Percentiles rank a stretch among this genome's conserved stretches.
Evolutionary conservation across 164 flowering plant genomes (phyloP).

Genomic region (Litsea cubeba): DNA sequence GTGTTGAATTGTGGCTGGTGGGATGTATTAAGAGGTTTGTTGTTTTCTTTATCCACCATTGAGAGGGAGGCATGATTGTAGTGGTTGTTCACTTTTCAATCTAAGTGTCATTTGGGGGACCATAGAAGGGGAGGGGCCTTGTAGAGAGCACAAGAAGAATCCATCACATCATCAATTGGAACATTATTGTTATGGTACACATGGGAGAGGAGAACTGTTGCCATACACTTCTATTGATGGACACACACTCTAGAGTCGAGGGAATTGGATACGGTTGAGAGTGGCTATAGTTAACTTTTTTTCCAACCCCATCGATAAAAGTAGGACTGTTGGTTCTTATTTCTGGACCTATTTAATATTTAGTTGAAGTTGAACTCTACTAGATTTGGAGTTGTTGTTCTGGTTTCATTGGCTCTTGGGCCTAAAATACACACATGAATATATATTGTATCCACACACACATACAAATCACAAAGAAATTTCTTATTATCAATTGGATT

Average conservation of each 20-base stretch:
- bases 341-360: too few relatives aligned
- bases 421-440: too few relatives aligned
- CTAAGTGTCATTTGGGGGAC: constrained; percentile 7
- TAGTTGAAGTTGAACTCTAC: too few relatives aligned
- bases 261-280: neutral
- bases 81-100: constrained; percentile 12
- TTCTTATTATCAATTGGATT: too few relatives aligned
- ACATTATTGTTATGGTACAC: neutral
- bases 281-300: neutral
- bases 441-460: too few relatives aligned
- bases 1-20: neutral
- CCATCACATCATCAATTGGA: constrained; percentile 2
- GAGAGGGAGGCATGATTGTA: constrained; percentile 3
- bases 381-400: too few relatives aligned
- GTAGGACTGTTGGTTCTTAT: too few relatives aligned
- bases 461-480: too few relatives aligned
- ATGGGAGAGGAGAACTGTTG: neutral
- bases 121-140: constrained; percentile 1
- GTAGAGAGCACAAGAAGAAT: constrained; percentile 1
- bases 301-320: too few relatives aligned
- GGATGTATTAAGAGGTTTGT: neutral
- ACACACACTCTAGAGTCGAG: neutral
- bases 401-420: too few relatives aligned
- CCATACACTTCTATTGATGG: neutral
- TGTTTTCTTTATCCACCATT: neutral